These are phyloP conservation scores for Aspergillus jensenii DNA, from an alignment of 2,329 filamentous ascomycete genomes.

Conservation along the genomic window DNA sequence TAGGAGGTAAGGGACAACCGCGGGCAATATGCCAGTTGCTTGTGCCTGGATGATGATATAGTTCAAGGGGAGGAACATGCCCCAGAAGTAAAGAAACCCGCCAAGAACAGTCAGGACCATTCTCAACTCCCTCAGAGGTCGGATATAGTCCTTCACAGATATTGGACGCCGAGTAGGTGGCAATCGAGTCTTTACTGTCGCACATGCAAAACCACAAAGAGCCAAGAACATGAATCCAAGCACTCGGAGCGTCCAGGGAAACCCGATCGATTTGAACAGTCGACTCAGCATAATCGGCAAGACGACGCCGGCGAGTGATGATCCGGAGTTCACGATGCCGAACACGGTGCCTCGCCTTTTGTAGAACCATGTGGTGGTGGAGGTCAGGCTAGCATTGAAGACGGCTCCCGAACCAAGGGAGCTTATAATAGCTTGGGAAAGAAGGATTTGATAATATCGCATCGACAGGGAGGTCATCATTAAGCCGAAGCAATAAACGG, in stretches of 20 bases:
- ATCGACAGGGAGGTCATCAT: too few relatives aligned
- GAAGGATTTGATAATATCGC: too few relatives aligned
- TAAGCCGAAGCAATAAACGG: too few relatives aligned
- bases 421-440: too few relatives aligned
- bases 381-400: too few relatives aligned
- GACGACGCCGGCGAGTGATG: conserved; percentile 55
- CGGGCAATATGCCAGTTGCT: background rate
- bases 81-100: background rate
- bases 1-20: background rate
- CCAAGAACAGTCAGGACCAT: background rate
- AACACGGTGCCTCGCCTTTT: conserved; percentile 48
- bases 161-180: background rate
- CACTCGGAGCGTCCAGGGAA: conserved; percentile 56
- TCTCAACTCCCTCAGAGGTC: background rate
- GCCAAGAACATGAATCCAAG: conserved; percentile 59
- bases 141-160: background rate
- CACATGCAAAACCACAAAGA: conserved; percentile 38
- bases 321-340: conserved; percentile 3
- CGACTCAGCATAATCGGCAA: conserved; percentile 59
- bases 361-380: conserved; percentile 40
- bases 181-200: background rate
- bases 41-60: conserved; percentile 1
- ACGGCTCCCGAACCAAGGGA: too few relatives aligned
- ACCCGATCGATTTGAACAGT: conserved; percentile 52
- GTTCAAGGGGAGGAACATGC: conserved; percentile 18